A percentile compares a stretch with the other conserved stretches of the same genome.
Conservation (phyloP, 139 green algal genomes). For the Pseudopediastrum boryanum region DNA sequence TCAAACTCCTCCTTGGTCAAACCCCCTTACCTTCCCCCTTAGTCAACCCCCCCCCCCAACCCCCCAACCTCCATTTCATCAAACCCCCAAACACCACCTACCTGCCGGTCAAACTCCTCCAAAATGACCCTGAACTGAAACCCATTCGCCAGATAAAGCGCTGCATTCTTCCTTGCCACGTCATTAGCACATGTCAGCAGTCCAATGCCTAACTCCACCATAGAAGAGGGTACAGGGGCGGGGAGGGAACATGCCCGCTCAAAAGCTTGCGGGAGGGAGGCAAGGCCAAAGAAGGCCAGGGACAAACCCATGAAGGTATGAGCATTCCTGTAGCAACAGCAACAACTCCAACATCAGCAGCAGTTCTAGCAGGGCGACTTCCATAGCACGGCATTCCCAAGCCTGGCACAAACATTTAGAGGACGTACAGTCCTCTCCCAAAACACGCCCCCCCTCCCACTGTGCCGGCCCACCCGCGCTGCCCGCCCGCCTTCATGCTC, state of each 20-base stretch:
- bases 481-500: too few relatives aligned
- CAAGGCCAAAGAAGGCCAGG: constrained; percentile 45
- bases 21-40: too few relatives aligned
- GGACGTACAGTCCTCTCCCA: too few relatives aligned
- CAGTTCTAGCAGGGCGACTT: too few relatives aligned
- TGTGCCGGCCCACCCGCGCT: too few relatives aligned
- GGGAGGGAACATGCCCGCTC: constrained; percentile 64
- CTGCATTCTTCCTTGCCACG: constrained; percentile 66
- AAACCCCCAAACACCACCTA: too few relatives aligned
- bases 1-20: too few relatives aligned
- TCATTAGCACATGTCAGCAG: constrained; percentile 60
- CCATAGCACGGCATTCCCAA: too few relatives aligned
- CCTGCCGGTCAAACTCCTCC: constrained; percentile 62
- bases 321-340: not conserved
- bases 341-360: too few relatives aligned
- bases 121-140: constrained; percentile 65
- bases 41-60: not conserved
- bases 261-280: constrained; percentile 59
- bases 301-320: constrained; percentile 56
- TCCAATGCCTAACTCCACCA: constrained; percentile 44
- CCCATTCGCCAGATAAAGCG: constrained; percentile 60
- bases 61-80: too few relatives aligned
- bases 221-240: not conserved
- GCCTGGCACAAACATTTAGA: too few relatives aligned
- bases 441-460: too few relatives aligned